Percentiles rank a stretch among this genome's conserved stretches.
These are phyloP conservation scores for Symbiodinium pilosum DNA, from an alignment of 73 alveolate genomes.

Conservation along the genomic window DNA sequence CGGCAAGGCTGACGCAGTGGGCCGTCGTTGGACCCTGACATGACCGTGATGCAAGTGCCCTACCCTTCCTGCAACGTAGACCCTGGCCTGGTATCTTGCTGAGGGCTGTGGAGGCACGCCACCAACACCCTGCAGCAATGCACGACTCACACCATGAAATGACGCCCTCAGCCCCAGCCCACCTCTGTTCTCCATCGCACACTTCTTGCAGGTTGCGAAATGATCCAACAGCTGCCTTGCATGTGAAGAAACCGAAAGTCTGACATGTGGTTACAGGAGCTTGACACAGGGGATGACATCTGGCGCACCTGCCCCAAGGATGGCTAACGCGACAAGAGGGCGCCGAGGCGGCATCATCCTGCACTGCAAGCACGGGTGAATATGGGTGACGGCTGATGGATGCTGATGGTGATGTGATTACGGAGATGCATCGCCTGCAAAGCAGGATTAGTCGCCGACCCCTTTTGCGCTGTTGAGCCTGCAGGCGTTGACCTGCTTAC, in stretches of 20 bases:
- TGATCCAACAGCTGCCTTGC: background rate
- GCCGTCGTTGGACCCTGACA: conserved; percentile 11
- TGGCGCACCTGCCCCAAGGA: background rate
- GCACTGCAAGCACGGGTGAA: background rate
- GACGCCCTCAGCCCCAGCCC: too few relatives aligned
- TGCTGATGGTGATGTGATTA: background rate
- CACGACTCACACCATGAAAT: too few relatives aligned
- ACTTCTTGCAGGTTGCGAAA: background rate
- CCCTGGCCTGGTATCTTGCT: background rate
- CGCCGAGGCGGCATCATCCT: background rate
- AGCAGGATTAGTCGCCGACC: background rate
- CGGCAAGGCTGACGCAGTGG: background rate
- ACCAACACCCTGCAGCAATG: background rate
- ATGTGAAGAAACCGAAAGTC: too few relatives aligned
- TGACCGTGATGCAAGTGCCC: background rate
- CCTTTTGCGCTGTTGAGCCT: background rate
- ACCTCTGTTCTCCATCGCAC: background rate
- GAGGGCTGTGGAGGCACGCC: background rate
- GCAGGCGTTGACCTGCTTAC: background rate
- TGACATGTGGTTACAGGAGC: too few relatives aligned
- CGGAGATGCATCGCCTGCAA: background rate
- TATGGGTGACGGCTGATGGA: background rate
- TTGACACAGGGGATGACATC: background rate
- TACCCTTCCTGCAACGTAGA: too few relatives aligned
- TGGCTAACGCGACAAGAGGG: background rate